These are phyloP conservation scores for Chamaecrista fasciculata DNA, from an alignment of 306 rosid genomes.

Conservation along the genomic window DNA sequence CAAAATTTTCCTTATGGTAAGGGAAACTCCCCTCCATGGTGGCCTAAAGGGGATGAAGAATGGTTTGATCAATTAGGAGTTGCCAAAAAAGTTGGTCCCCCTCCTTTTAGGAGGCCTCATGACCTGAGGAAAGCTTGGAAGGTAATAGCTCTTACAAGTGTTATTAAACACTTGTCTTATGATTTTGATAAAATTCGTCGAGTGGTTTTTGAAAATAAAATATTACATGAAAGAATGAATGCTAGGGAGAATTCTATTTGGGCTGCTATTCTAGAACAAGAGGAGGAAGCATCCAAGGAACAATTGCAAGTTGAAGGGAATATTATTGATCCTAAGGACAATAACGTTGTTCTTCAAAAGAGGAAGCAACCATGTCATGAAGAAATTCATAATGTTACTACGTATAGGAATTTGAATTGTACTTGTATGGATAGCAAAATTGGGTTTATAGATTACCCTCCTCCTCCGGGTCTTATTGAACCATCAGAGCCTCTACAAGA, in stretches of 20 bases:
- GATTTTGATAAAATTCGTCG: constrained; percentile 50
- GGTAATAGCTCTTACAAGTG: constrained; percentile 56
- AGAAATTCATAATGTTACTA: no score
- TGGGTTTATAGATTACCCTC: no score
- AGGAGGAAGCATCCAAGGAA: constrained; percentile 39
- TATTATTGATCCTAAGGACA: no score
- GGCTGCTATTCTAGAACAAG: constrained; percentile 55
- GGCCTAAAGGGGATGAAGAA: constrained; percentile 62
- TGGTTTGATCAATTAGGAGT: constrained; percentile 62
- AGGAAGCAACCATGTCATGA: no score
- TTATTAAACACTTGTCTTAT: constrained; percentile 68
- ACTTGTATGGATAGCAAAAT: no score
- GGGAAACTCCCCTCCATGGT: constrained; percentile 78
- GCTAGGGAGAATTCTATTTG: constrained; percentile 69
- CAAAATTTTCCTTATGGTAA: constrained; percentile 61
- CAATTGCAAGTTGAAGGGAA: no score
- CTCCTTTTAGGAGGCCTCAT: constrained; percentile 81
- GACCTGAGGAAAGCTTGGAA: constrained; percentile 80
- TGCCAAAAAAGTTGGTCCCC: constrained; percentile 44
- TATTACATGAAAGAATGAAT: constrained; percentile 66
- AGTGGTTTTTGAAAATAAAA: constrained; percentile 52
- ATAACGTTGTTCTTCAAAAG: no score
- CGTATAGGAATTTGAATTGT: no score
- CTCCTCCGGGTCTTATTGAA: not conserved
- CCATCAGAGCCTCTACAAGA: not conserved